Evolutionary conservation across 768 basidiomycete species (phyloP), one percentile per base, ranked within the genome.

Genomic region (Lentinula sp.): DNA sequence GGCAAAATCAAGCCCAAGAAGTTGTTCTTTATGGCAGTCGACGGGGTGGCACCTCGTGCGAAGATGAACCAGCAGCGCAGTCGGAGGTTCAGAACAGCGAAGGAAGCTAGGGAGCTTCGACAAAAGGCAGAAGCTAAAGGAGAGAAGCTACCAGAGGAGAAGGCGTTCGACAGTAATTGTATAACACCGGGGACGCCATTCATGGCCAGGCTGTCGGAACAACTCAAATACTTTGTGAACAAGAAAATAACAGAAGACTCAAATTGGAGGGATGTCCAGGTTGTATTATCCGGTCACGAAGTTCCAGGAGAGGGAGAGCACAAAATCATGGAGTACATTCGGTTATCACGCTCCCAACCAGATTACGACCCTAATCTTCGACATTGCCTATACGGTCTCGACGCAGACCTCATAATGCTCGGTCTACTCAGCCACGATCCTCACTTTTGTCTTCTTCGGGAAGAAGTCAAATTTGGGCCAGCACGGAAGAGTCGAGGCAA

Each of bases 261-360:
- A 2, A 88, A 95, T 71, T 99, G 97, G 97, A 80, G 92, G 62
- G 83, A 88, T 59, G 85, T 98, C 45, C 81, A 94, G 69, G 94
- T 98, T 21, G 91, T 99, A 42, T 79, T 99, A 40, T 96, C 93
- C 32, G 97, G 97, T 10, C 95, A 98, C 72, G 96, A 99, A 67
- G 95, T 98, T 3, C 97, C 97, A 0, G 97, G 97, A 65, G 97
- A 99, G 74, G 97, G 97, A 62, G 97, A 99, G 71, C 97, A 99
- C 84, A 99, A 99, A 80, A 95, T 99, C 66, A 98, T 98, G 91
- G 97, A 98, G 72, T 99, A 95, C 74, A 98, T 99, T 71, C 89
- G 97, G 42, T 76, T 94, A 63, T 88, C 90, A 57, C 90, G 95
- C 66, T 95, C 97, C 34, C 97, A 98, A 72, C 92, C 91, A 7